A percentile compares a stretch with the other conserved stretches of the same genome.
Conservation (phyloP, 1,139 yeast species). For the Kodamaea alishanica region DNA sequence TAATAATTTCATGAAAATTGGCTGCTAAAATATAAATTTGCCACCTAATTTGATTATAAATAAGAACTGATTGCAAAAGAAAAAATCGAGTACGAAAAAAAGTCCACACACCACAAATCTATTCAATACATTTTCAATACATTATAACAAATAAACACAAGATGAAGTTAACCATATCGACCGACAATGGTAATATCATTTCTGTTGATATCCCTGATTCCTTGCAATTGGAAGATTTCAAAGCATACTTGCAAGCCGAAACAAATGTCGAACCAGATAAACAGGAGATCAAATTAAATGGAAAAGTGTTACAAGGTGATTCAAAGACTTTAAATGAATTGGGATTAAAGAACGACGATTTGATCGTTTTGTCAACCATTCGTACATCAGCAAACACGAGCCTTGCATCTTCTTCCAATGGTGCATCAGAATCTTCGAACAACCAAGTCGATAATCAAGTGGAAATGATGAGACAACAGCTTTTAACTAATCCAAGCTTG, state of each 20-base stretch:
- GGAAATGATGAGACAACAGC: slow-evolving; percentile 50
- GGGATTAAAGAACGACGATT: slow-evolving; percentile 54
- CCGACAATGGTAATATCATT: slow-evolving; percentile 30
- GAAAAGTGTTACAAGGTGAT: slow-evolving; percentile 35
- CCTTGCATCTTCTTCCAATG: slow-evolving; percentile 12
- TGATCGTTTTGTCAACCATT: slow-evolving; percentile 38
- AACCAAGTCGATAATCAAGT: slow-evolving; percentile 34
- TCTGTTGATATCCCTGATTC: slow-evolving; percentile 61
- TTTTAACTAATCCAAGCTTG: slow-evolving; percentile 37
- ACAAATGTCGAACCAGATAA: slow-evolving; percentile 47
- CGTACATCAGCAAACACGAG: slow-evolving; percentile 1
- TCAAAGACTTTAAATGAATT: slow-evolving; percentile 41
- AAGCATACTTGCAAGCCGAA: slow-evolving; percentile 77
- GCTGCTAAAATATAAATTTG: too few species aligned
- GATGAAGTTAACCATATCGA: slow-evolving; percentile 40
- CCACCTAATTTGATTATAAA: too few species aligned
- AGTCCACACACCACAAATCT: not conserved
- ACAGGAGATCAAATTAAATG: slow-evolving; percentile 50
- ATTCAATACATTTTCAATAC: not conserved
- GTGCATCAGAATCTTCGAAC: slow-evolving; percentile 18
- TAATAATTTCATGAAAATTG: too few species aligned
- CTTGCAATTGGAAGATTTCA: slow-evolving; percentile 62
- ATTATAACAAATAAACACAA: not conserved
- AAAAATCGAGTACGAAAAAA: not conserved
- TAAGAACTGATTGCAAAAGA: not conserved